Conservation (phyloP, 768 basidiomycete genomes). For the Termitomyces sp. region DNA sequence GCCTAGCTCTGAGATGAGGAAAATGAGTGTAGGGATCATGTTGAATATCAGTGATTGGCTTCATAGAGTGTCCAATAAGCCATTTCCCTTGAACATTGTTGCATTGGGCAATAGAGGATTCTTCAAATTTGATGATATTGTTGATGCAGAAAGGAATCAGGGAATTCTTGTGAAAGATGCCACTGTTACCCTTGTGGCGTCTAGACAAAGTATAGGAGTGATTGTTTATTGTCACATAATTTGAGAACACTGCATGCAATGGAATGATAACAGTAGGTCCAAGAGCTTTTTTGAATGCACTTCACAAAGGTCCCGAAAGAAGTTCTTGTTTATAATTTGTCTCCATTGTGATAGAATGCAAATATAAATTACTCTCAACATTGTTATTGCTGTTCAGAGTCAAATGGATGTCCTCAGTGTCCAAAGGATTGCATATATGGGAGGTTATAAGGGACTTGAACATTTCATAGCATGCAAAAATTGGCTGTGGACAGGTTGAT, state of each 20-base stretch:
- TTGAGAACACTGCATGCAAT: not conserved
- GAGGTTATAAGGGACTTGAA: not conserved
- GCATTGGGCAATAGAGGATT: not conserved
- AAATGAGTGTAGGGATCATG: not conserved
- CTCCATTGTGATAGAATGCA: not conserved
- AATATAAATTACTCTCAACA: not conserved
- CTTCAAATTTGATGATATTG: not conserved
- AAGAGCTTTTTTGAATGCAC: not conserved
- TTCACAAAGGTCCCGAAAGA: not conserved
- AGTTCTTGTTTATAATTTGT: not conserved
- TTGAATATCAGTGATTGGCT: not conserved
- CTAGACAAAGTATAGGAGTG: not conserved
- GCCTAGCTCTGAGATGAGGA: not conserved
- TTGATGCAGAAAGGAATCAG: not conserved
- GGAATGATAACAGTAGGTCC: not conserved
- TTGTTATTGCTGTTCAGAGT: not conserved
- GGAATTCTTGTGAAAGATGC: not conserved
- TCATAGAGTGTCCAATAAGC: not conserved
- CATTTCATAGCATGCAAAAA: not conserved
- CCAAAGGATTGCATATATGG: not conserved
- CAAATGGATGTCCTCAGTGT: not conserved
- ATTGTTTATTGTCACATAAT: not conserved
- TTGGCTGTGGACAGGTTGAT: not conserved
- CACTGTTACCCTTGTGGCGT: not conserved
- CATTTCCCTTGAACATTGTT: not conserved